Percentiles rank a stretch among this genome's conserved stretches.
These are phyloP conservation scores for Zygosaccharomyces rouxii DNA, from an alignment of 805 yeast species.

Conservation along the genomic window DNA sequence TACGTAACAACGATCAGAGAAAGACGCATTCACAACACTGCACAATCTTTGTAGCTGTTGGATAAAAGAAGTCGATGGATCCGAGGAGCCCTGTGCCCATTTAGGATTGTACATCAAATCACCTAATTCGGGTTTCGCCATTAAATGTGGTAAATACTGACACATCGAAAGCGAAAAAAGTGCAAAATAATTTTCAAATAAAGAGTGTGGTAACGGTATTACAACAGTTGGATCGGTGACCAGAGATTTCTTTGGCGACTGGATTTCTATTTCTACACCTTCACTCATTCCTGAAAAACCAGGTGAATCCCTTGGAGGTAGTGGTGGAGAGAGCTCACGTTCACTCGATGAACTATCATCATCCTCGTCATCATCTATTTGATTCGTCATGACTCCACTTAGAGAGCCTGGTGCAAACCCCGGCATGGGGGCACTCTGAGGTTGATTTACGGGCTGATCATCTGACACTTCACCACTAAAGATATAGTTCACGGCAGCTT, in stretches of 20 bases:
- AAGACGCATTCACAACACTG: conserved; percentile 19
- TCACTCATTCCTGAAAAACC: background rate
- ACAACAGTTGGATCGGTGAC: conserved; percentile 25
- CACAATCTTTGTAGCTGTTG: conserved; percentile 31
- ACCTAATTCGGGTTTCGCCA: conserved; percentile 25
- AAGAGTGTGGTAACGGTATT: conserved; percentile 23
- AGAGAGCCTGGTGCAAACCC: conserved; percentile 2
- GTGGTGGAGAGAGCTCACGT: background rate
- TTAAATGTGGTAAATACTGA: conserved; percentile 22
- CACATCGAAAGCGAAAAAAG: conserved; percentile 26
- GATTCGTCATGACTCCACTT: background rate
- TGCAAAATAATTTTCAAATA: conserved; percentile 31
- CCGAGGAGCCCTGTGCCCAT: conserved; percentile 25
- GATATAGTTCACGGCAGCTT: conserved; percentile 51
- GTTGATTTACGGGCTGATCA: background rate
- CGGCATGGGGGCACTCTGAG: conserved; percentile 3
- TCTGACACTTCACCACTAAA: conserved; percentile 23
- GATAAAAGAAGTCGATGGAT: conserved; percentile 9
- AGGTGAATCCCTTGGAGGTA: background rate
- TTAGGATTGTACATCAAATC: conserved; percentile 22
- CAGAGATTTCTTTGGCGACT: conserved; percentile 6
- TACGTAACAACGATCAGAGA: conserved; percentile 25
- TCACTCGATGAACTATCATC: conserved; percentile 2
- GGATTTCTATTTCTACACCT: background rate
- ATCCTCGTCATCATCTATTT: background rate